Evolutionary conservation across 164 flowering plant species (phyloP), one percentile per base, ranked within the genome.

Genomic region (Berberis thunbergii): DNA sequence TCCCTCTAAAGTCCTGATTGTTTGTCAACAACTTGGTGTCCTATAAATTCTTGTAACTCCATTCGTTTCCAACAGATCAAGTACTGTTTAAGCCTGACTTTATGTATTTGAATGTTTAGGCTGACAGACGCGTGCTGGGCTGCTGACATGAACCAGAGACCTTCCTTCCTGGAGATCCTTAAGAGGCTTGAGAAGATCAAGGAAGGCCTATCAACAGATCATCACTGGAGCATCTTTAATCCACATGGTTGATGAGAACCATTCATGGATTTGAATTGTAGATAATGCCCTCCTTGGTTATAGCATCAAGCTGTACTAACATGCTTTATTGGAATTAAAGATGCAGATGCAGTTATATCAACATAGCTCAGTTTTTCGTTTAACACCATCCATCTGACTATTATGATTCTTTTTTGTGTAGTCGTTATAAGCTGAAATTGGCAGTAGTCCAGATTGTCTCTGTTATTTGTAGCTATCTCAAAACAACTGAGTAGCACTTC

Each of bases 131-230:
- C 65, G 44, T 91, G 99, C 79, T 94, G 99, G 99, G 83, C 81
- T 60, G 78, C 87, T 39, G 96, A 94, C 75, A 89, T 86, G 96
- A 89, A 85, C 75, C 69, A 80, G 64, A 84, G 96, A 75, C 99
- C 96, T 38, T 67, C 88, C 9, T 91, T 91, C 74, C 67, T 91
- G 69, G 96, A 91, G 53, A 91, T 91, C 61, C 84, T 94, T 60
- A 89, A 87, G 81, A 80, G 73, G 66, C 96, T 91, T 43, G 97
- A 94, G 61, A 94, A 82, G 80, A 81, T 91, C 4, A 94, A 81
- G 77, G 96, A 87, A 45, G 71, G 0, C 65, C 58, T 89, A 55
- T 75, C 84, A 4, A 0, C 83, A 40, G 99, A 94, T 63, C 87
- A 85, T 70, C 89, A 81, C 66, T 91, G 99, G 97, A 72, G 63